phyloP scores from a whole-genome alignment of 108 stramenopile species.

The Nitzschia sp. region DNA sequence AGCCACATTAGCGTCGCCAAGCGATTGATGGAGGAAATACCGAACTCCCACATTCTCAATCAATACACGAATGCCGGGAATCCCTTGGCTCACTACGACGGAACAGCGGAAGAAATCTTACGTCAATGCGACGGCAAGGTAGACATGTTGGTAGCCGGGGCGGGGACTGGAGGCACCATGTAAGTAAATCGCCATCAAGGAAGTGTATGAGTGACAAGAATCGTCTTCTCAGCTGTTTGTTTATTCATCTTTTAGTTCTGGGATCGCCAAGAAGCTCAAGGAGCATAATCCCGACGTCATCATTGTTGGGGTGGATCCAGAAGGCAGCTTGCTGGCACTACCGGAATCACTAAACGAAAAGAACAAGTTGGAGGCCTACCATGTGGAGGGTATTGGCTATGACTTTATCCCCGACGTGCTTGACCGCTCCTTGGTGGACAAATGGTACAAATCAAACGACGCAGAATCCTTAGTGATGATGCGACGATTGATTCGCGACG shows the following conservation, averaged over 20 bases:
- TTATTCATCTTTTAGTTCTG: slow-evolving; percentile 32
- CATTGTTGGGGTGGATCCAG: slow-evolving; percentile 89
- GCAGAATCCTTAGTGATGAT: slow-evolving; percentile 76
- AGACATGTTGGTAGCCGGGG: slow-evolving; percentile 83
- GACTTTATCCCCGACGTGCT: slow-evolving; percentile 93
- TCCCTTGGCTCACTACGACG: slow-evolving; percentile 92
- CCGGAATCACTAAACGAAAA: slow-evolving; percentile 87
- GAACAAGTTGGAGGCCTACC: slow-evolving; percentile 68
- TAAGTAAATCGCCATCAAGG: slow-evolving; percentile 3
- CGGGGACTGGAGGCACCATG: slow-evolving; percentile 89
- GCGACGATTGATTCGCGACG: slow-evolving; percentile 85
- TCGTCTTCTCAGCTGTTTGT: neutral
- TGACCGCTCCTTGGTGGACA: slow-evolving; percentile 58
- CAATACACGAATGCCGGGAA: slow-evolving; percentile 89
- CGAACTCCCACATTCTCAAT: slow-evolving; percentile 90
- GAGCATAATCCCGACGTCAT: slow-evolving; percentile 68
- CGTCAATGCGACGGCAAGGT: slow-evolving; percentile 77
- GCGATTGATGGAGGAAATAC: slow-evolving; percentile 83
- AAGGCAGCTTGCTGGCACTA: slow-evolving; percentile 73
- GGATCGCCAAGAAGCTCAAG: slow-evolving; percentile 84
- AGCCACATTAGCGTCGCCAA: slow-evolving; percentile 88
- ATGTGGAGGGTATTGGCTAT: slow-evolving; percentile 95
- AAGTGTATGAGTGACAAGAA: neutral
- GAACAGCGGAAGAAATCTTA: slow-evolving; percentile 90
- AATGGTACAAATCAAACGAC: slow-evolving; percentile 77